phyloP scores from a whole-genome alignment of 208 protist species.

The Lotmaria passim region DNA sequence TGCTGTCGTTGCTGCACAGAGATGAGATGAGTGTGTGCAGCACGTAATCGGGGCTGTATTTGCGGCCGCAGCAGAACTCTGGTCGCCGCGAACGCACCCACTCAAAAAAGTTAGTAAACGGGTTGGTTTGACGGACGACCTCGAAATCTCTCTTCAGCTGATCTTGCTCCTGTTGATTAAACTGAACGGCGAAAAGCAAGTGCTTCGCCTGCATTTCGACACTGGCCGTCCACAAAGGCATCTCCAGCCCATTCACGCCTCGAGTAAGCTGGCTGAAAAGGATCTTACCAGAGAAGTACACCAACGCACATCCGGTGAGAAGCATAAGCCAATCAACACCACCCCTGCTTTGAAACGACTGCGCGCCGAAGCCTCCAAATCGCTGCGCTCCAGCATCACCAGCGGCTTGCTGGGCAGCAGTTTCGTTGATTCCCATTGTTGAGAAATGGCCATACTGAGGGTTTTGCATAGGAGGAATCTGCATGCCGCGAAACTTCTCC shows the following conservation, averaged over 20 bases:
- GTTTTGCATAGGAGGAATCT: slow-evolving; percentile 43
- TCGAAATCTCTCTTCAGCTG: slow-evolving; percentile 59
- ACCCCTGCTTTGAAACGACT: slow-evolving; percentile 8
- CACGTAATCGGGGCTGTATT: slow-evolving; percentile 47
- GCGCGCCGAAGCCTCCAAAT: neutral
- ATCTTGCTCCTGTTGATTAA: slow-evolving; percentile 48
- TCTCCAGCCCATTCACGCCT: slow-evolving; percentile 44
- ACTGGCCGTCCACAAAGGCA: slow-evolving; percentile 70
- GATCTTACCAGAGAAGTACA: slow-evolving; percentile 66
- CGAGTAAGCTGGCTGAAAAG: slow-evolving; percentile 49
- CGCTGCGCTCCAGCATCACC: slow-evolving; percentile 16
- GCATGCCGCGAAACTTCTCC: slow-evolving; percentile 57
- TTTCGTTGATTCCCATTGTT: slow-evolving; percentile 36
- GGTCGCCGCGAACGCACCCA: slow-evolving; percentile 48
- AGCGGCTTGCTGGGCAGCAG: slow-evolving; percentile 34
- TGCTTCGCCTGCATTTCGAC: slow-evolving; percentile 65
- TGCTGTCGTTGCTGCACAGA: slow-evolving; percentile 43
- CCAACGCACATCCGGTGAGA: slow-evolving; percentile 54
- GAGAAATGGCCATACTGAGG: slow-evolving; percentile 74
- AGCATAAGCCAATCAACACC: slow-evolving; percentile 71
- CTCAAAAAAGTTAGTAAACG: slow-evolving; percentile 70
- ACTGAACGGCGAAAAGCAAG: slow-evolving; percentile 75
- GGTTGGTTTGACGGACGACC: slow-evolving; percentile 47
- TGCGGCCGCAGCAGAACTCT: slow-evolving; percentile 65
- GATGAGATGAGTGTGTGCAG: slow-evolving; percentile 36